Evolutionary conservation across 2,329 filamentous ascomycete species (phyloP).

Genomic region (Pleoardoris graminearum): DNA sequence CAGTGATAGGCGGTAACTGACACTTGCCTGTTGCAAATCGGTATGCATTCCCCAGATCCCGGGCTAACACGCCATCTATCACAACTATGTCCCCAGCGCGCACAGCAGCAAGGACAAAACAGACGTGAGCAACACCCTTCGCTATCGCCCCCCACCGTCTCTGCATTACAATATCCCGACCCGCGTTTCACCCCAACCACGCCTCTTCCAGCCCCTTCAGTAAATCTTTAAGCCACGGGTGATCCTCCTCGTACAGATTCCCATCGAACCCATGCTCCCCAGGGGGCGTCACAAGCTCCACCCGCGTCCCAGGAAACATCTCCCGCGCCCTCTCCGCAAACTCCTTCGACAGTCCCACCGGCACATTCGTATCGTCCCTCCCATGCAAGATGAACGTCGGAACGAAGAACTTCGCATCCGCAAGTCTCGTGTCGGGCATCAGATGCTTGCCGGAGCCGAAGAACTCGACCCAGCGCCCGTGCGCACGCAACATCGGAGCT

Average conservation of each 20-base stretch:
- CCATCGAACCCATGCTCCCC: conserved; percentile 40
- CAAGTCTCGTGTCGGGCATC: conserved; percentile 31
- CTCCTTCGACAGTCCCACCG: conserved; percentile 22
- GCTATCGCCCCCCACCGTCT: too few species aligned
- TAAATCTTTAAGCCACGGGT: conserved; percentile 32
- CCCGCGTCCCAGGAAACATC: conserved; percentile 17
- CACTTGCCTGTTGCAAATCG: too few species aligned
- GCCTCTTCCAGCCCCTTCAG: conserved; percentile 29
- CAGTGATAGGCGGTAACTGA: too few species aligned
- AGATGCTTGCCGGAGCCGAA: conserved; percentile 29
- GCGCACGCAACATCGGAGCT: conserved; percentile 19
- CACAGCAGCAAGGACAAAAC: too few species aligned
- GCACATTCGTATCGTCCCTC: conserved; percentile 31
- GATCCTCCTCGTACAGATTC: conserved; percentile 26
- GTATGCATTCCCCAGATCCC: too few species aligned
- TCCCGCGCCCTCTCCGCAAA: conserved; percentile 30
- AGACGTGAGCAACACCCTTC: too few species aligned
- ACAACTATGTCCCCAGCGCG: too few species aligned
- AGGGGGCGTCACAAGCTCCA: conserved; percentile 22
- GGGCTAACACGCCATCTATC: too few species aligned
- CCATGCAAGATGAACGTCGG: conserved; percentile 40
- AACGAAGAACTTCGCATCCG: conserved; percentile 26
- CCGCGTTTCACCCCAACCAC: conserved; percentile 21
- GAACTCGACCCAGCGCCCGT: conserved; percentile 29
- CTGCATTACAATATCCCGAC: too few species aligned